Conservation (phyloP, 2,329 filamentous ascomycete species). For the Domatiomyces globalis region DNA sequence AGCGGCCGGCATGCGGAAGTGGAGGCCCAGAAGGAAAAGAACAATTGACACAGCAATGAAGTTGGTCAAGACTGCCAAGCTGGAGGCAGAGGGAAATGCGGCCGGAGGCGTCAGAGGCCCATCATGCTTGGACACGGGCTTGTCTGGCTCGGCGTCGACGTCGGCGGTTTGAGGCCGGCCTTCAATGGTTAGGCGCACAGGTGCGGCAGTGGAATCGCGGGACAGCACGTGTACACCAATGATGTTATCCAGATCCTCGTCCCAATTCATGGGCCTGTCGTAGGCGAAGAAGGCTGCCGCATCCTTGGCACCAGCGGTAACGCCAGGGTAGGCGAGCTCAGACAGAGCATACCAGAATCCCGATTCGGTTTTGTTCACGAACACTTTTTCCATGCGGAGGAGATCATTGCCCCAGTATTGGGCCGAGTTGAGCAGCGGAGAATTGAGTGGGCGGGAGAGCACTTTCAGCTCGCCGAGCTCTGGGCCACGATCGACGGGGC, state of each 20-base stretch:
- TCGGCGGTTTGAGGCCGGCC: conserved; percentile 9
- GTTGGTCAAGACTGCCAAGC: conserved; percentile 1
- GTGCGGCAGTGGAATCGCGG: conserved; percentile 37
- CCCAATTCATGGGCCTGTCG: neutral
- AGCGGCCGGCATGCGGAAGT: conserved; percentile 11
- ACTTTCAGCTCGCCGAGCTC: conserved; percentile 56
- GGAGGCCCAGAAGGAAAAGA: conserved; percentile 11
- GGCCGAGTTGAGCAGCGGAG: conserved; percentile 23
- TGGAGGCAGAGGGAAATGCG: neutral
- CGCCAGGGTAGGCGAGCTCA: conserved; percentile 69
- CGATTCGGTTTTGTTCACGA: conserved; percentile 71
- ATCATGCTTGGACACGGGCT: neutral
- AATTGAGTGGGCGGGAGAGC: conserved; percentile 69
- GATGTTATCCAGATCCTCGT: conserved; percentile 25
- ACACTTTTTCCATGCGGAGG: conserved; percentile 51
- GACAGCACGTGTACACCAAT: conserved; percentile 59
- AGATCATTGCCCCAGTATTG: conserved; percentile 21
- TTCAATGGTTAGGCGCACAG: conserved; percentile 23
- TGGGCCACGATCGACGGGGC: conserved; percentile 55
- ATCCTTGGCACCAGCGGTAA: conserved; percentile 51
- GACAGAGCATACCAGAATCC: conserved; percentile 93
- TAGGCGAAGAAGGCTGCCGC: neutral
- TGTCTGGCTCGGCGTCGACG: conserved; percentile 10
- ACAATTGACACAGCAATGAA: conserved; percentile 9
- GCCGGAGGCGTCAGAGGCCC: conserved; percentile 6